phyloP scores from a whole-genome alignment of 2,329 filamentous ascomycete species.

The Colletotrichum sp. region DNA sequence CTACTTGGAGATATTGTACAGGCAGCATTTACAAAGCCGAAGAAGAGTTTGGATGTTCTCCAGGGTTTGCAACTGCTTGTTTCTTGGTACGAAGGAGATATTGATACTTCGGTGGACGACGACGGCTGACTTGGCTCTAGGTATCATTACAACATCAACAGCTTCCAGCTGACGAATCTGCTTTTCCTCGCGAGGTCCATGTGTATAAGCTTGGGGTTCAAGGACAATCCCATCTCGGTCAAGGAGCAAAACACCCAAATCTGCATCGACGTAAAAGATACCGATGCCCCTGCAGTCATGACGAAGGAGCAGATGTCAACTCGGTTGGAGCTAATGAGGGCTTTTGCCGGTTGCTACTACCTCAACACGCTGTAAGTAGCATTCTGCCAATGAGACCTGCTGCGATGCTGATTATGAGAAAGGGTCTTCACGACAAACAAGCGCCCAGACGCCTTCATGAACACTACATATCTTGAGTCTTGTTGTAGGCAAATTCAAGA shows the following conservation, averaged over 20 bases:
- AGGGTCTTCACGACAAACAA: slow-evolving; percentile 52
- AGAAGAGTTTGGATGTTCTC: slow-evolving; percentile 50
- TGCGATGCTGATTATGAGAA: background rate
- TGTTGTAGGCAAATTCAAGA: slow-evolving; percentile 47
- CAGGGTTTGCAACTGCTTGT: slow-evolving; percentile 51
- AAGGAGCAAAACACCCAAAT: slow-evolving; percentile 11
- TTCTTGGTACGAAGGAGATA: slow-evolving; percentile 42
- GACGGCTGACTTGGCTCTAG: slow-evolving; percentile 25
- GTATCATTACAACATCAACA: slow-evolving; percentile 54
- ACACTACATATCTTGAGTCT: slow-evolving; percentile 45
- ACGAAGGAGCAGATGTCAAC: slow-evolving; percentile 26
- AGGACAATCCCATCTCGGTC: slow-evolving; percentile 28
- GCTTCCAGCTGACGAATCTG: slow-evolving; percentile 54
- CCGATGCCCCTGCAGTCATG: background rate
- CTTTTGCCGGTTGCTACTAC: slow-evolving; percentile 55
- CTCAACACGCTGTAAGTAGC: slow-evolving; percentile 49
- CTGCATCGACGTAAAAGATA: background rate
- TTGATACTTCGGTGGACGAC: background rate
- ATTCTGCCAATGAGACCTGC: background rate
- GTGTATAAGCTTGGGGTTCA: slow-evolving; percentile 45
- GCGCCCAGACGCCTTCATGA: slow-evolving; percentile 52
- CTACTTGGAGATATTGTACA: slow-evolving; percentile 47
- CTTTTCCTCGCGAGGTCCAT: slow-evolving; percentile 53
- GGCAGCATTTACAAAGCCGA: slow-evolving; percentile 43
- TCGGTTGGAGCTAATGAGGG: slow-evolving; percentile 49